Evolutionary conservation across 495 filamentous ascomycete species (phyloP), one percentile per base, ranked within the genome.

Genomic region (Xylaria bambusicola): DNA sequence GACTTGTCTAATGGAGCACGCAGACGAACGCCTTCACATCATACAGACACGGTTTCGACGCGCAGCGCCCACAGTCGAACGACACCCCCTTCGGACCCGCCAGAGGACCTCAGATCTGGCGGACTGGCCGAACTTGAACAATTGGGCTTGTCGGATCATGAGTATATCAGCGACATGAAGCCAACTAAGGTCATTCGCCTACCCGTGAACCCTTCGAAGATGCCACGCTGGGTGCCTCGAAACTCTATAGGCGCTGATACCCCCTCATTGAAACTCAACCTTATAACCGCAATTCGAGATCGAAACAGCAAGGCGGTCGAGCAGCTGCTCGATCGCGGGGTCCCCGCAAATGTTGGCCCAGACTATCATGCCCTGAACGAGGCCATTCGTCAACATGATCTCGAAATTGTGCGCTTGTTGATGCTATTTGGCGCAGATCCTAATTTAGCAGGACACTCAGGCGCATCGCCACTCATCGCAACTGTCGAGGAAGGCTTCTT

Each of bases 241-340:
- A 71, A 69, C 45, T 68, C 67, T 0, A 41, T 55, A n/a, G 68
- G 65, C 0, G 61, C 72, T 2, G 74, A 73, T 31, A 55, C 67
- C 1, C 64, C 69, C 10, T 70, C 73, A 13, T 52, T 75, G 38
- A 69, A 61, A 61, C 57, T 65, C 13, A 62, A 55, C 5, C 50
- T 77, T 1, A 44, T 69, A 6, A 56, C 62, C 15, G 78, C 81
- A 2, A 64, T 82, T 5, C 71, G 73, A 45, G 63, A 70, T 7
- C 66, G 70, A 15, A 81, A 82, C 51, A 74, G 79, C 52, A 72
- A 77, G 26, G 49, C 77, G 18, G 54, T 82, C 12, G 80, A 83
- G 61, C 79, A 84, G 52, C 65, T 84, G 6, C 69, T 84, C 12
- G 75, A 82, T 40, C 72, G 75, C 41, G 82, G 82, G 12, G 78